A percentile compares a stretch with the other conserved stretches of the same genome.
Conservation (phyloP, 2,329 filamentous ascomycete genomes). For the Trichoderma sp. region DNA sequence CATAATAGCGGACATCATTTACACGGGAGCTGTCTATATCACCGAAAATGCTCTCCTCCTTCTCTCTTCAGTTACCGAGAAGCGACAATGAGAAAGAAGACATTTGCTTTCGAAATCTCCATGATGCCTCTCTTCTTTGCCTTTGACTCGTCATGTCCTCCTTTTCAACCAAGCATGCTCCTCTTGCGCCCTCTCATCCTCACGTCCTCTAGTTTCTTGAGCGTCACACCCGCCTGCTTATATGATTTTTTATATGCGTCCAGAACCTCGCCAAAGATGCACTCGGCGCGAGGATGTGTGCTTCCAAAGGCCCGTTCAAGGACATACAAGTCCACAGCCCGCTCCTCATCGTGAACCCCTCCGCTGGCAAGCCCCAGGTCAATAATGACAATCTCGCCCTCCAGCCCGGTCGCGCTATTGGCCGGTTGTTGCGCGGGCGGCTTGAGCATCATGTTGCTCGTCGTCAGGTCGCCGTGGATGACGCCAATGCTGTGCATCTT, state of each 20-base stretch:
- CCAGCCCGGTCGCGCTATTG: constrained; percentile 42
- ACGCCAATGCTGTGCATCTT: constrained; percentile 80
- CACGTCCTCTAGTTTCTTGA: constrained; percentile 88
- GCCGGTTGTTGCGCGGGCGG: constrained; percentile 33
- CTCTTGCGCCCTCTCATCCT: constrained; percentile 92
- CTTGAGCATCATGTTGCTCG: constrained; percentile 90
- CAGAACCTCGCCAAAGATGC: constrained; percentile 73
- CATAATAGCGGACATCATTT: constrained; percentile 41
- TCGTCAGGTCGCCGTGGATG: constrained; percentile 94
- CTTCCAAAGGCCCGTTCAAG: constrained; percentile 92
- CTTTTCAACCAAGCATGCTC: constrained; percentile 82
- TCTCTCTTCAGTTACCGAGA: not conserved
- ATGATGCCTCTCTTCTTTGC: not conserved
- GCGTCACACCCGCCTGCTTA: constrained; percentile 71
- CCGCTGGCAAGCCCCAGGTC: constrained; percentile 91
- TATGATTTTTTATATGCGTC: constrained; percentile 72
- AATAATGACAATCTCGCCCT: constrained; percentile 84
- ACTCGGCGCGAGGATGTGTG: constrained; percentile 85
- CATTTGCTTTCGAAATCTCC: not conserved
- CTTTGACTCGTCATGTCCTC: not conserved
- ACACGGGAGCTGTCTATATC: constrained; percentile 9
- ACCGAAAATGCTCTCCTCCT: not conserved
- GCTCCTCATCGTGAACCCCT: constrained; percentile 82
- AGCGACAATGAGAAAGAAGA: constrained; percentile 5
- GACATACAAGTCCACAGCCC: constrained; percentile 94